Evolutionary conservation across 2,329 filamentous ascomycete genomes (phyloP).

Genomic region (Coniochaeta pulveracea): DNA sequence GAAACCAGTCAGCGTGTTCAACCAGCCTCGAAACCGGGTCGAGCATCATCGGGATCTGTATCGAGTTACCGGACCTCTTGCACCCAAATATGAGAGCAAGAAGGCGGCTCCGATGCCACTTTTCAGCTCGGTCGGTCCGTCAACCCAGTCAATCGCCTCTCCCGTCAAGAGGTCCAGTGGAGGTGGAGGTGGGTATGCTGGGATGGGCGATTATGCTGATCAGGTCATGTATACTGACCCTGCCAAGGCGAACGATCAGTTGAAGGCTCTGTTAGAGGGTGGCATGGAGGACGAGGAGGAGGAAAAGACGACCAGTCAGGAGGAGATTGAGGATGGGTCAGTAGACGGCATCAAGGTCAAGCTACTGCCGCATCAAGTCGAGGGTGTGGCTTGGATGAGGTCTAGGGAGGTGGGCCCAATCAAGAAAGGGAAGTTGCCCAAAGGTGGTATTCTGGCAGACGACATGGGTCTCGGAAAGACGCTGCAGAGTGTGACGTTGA

Average conservation of each 20-base stretch:
- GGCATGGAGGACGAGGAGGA: conserved; percentile 67
- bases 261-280: conserved; percentile 74
- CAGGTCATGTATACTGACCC: conserved; percentile 56
- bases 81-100: conserved; percentile 34
- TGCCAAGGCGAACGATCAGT: conserved; percentile 59
- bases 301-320: conserved; percentile 23
- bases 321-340: conserved; percentile 32
- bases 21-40: conserved; percentile 40
- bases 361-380: conserved; percentile 84
- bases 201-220: conserved; percentile 22
- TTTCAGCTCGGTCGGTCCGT: conserved; percentile 31
- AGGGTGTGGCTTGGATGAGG: conserved; percentile 91
- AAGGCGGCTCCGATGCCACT: conserved; percentile 33
- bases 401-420: conserved; percentile 80
- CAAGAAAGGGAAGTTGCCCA: conserved; percentile 72
- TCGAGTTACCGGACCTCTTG: conserved; percentile 33
- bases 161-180: conserved; percentile 14
- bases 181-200: conserved; percentile 20
- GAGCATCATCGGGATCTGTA: conserved; percentile 34
- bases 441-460: conserved; percentile 89
- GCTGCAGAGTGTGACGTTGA: conserved; percentile 80
- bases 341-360: conserved; percentile 78
- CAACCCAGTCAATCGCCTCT: conserved; percentile 10
- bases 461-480: conserved; percentile 98
- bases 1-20: conserved; percentile 41